Base-by-base conservation (phyloP, 208 protist species). In the Leptomonas pyrrhocoris region DNA sequence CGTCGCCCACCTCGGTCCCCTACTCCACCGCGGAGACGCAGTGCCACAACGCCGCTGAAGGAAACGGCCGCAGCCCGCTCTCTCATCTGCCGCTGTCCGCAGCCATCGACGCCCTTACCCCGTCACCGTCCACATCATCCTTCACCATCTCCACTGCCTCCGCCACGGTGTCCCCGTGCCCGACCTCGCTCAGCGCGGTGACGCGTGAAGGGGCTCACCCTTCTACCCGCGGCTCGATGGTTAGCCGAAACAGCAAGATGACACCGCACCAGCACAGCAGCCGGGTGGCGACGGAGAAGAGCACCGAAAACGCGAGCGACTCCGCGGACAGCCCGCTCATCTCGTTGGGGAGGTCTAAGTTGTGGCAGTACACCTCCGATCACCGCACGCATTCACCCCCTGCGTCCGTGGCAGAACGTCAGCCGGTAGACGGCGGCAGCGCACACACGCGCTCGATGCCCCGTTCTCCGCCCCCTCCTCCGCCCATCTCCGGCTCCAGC, bases 1-100 rank as follows among this genome's bases (percentile, higher is more conserved):
- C 61, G 15, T 43, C 36, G 18, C 13, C 19, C 4, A 58, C 43
- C 15, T 67, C 69, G 19, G 45, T 45, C 27, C 62, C 55, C 0
- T 42, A 57, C 36, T 56, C 60, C 34, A 63, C 40, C 0, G 53
- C 70, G 2, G 70, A 65, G 55, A 76, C 70, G 28, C 70, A 50
- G 42, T 69, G 55, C 25, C 43, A 49, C 61, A 56, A 49, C 46
- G 53, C 46, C 6, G 53, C 21, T 7, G 50, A 40, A n/a, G 34
- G 12, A 2, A 21, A 21, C 13, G 69, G 51, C 8, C 50, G 12
- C 21, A 30, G 5, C 50, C 27, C 49, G 4, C 36, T 5, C 38
- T 28, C 19, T 1, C 51, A 67, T n/a, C 56, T 76, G 9, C 46
- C 62, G 21, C 34, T 65, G 55, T 61, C 61, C 8, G 12, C 50